Base-by-base conservation (phyloP, 345 rosid genomes). In the Lagerstroemia speciosa region DNA sequence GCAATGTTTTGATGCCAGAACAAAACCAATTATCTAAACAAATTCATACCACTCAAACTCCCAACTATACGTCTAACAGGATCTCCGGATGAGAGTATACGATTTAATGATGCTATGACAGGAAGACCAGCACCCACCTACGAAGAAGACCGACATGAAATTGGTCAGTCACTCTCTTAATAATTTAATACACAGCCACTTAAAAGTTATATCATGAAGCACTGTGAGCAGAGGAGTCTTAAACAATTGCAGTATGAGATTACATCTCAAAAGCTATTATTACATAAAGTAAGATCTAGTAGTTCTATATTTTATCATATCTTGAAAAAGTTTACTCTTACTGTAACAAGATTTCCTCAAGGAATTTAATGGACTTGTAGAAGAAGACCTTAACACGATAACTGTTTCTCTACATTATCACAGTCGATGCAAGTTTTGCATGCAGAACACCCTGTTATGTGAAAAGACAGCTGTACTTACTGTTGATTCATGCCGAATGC, bases 91-190 rank as follows among this genome's bases (percentile, higher is more conserved):
- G 84, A 83, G 72, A 89, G 72, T 71, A 91, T 78, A 36, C 97
- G 94, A 76, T 83, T 89, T 76, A 91, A 68, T 52, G 97, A 86
- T 67, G 90, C 82, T 50, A 89, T 89, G 67, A 93, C 84, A 61
- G 98, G 98, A 85, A 93, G 98, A 46, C 97, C 94, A 74, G 97
- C 98, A 74, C 97, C 98, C 71, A 91, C 92, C 93, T 85, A 52
- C 22, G 45, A 71, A 60, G 53, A 46, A 52, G 22, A 66, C 10
- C 24, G 52, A 3, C 61, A 70, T 31, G 10, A 38, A 9, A 40
- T 40, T 3, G n/a, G 33, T 68, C 22, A 17, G 43, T 31, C 9
- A 53, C 12, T 34, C 22, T 31, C 24, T 26, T 33, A 33, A 31
- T 37, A 60, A 20, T 26, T 64, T n/a, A 34, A 22, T 34, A 64